Evolutionary conservation across 148 eudicot species (phyloP), one percentile per base, ranked within the genome.

Genomic region (Polygonum maritimum): DNA sequence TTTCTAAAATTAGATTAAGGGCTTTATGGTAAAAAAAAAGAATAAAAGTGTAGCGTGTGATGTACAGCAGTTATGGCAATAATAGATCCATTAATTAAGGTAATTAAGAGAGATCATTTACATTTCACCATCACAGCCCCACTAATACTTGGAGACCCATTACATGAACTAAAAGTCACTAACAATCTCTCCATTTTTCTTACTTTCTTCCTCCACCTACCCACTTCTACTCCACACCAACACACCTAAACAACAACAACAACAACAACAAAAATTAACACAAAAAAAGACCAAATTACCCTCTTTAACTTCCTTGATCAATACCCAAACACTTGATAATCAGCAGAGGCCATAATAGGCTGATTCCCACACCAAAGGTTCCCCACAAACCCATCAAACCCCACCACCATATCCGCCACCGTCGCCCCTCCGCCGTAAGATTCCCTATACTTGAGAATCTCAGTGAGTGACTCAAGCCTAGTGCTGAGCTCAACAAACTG

Each of bases 301-400:
- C 52, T 48, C 16, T 12, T 15, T 11, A 48, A 14, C 15, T 15
- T 16, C 5, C 5, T 51, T 51, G 19, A 51, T 67, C 71, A 67
- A n/a, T 38, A 67, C 19, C 71, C 71, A 67, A 67, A 67, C 71
- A 67, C 21, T 14, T 67, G 44, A 33, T 35, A 54, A 80, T 88
- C 89, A 76, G 86, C 80, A 39, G 90, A 77, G 1, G 90, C 90
- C 84, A 88, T 85, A 79, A 90, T 88, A 4, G 91, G 87, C 22
- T 90, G 91, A 77, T 85, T 84, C 33, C 83, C 76, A 44, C 74
- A 83, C 79, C 81, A 79, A 84, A 79, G 41, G 74, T 58, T 54
- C 76, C 78, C 85, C 31, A 78, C 10, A 80, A 82, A 75, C 9
- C 74, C 16, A 65, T 69, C 80, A n/a, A 63, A 31, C 0, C n/a